Conservation (phyloP, 192 early-diverging fungal genomes). For the Podila epigama region DNA sequence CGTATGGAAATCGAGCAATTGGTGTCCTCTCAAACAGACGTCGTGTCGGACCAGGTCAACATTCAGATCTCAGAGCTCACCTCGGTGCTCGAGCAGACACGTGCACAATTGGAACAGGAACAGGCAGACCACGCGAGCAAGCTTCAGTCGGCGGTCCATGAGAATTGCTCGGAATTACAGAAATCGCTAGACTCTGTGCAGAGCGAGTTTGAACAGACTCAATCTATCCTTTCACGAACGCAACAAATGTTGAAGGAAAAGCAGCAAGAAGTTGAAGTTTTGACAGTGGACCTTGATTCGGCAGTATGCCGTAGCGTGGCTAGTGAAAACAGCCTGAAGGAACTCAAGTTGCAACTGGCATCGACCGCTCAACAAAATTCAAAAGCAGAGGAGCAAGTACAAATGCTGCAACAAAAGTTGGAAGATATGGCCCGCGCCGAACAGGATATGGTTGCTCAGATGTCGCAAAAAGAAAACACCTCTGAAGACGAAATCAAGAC, state of each 20-base stretch:
- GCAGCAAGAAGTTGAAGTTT: neutral
- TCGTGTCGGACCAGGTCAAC: neutral
- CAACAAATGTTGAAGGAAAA: neutral
- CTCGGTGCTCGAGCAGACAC: neutral
- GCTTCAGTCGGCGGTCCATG: neutral
- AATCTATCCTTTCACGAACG: neutral
- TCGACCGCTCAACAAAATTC: neutral
- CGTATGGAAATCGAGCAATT: slow-evolving; percentile 12
- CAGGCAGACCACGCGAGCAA: neutral
- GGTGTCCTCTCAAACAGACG: neutral
- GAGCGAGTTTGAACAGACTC: neutral
- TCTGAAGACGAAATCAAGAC: neutral
- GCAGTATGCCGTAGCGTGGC: neutral
- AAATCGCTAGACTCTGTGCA: neutral
- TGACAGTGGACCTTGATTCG: neutral
- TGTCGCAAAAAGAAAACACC: neutral
- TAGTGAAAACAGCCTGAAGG: neutral
- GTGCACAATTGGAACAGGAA: slow-evolving; percentile 3
- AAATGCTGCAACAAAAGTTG: neutral
- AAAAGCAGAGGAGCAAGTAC: neutral
- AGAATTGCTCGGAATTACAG: neutral
- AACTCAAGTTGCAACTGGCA: neutral
- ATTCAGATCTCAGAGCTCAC: neutral
- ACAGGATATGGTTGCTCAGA: neutral
- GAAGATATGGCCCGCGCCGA: neutral